phyloP scores from a whole-genome alignment of 768 basidiomycete species.

The Collybiopsis luxurians region DNA sequence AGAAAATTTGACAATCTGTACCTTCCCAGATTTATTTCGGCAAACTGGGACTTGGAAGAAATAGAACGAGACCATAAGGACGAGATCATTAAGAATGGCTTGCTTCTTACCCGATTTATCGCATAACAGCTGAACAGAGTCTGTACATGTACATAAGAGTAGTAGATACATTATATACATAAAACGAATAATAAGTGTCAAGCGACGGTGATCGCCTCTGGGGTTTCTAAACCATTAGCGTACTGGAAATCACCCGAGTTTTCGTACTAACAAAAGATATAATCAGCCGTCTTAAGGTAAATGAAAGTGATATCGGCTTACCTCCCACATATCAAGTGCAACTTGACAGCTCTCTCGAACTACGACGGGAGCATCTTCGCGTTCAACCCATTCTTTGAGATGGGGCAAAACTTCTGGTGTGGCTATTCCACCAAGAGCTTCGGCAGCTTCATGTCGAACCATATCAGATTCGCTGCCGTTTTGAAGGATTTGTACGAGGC shows the following conservation, averaged over 20 bases:
- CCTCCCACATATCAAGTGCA: conserved; percentile 98
- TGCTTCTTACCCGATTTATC: conserved; percentile 6
- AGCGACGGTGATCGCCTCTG: not conserved
- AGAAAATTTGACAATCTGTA: not conserved
- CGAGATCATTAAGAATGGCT: conserved; percentile 10
- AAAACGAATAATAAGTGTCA: not conserved
- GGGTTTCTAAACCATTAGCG: conserved; percentile 31
- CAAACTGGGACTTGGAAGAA: conserved; percentile 14
- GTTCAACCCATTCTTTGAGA: conserved; percentile 79
- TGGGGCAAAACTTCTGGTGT: conserved; percentile 88
- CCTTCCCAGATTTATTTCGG: conserved; percentile 14
- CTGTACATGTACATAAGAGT: not conserved
- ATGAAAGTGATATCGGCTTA: conserved; percentile 27
- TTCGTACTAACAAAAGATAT: conserved; percentile 46
- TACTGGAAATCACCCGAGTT: conserved; percentile 74
- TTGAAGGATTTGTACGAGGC: conserved; percentile 75
- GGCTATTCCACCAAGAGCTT: conserved; percentile 96
- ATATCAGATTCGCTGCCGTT: conserved; percentile 80
- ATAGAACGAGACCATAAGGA: conserved; percentile 9
- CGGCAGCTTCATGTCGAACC: conserved; percentile 98
- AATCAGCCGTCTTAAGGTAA: not conserved
- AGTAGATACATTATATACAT: too few species aligned
- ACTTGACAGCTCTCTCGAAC: conserved; percentile 96
- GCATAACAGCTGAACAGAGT: not conserved
- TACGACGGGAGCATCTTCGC: conserved; percentile 79